Evolutionary conservation across 352 stramenopile species (phyloP).

Genomic region (Phytophthora pluvialis): DNA sequence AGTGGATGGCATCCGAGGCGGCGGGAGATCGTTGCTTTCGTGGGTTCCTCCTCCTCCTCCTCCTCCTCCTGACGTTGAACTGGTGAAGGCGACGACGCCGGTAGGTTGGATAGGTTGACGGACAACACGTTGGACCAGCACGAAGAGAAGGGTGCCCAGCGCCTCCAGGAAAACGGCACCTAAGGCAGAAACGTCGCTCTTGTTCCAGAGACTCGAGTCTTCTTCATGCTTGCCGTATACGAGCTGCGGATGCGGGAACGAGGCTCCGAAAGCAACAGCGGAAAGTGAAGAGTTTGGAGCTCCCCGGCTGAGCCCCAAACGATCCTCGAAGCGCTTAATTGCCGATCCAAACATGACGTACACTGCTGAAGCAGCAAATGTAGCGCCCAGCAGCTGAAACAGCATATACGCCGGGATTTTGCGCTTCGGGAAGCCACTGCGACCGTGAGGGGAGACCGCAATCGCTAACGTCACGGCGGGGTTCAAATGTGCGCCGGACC

Average conservation of each 20-base stretch:
- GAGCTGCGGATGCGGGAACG: conserved; percentile 68
- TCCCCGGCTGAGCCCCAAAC: conserved; percentile 42
- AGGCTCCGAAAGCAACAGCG: conserved; percentile 70
- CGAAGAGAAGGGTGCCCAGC: conserved; percentile 63
- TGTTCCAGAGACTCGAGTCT: conserved; percentile 10
- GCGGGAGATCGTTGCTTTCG: conserved; percentile 13
- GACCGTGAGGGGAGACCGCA: conserved; percentile 40
- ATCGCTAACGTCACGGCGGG: conserved; percentile 67
- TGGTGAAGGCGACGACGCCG: conserved; percentile 26
- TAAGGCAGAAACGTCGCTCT: conserved; percentile 41
- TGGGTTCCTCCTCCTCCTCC: neutral
- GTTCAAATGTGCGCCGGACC: conserved; percentile 76
- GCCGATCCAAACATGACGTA: conserved; percentile 51
- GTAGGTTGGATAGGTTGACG: conserved; percentile 36
- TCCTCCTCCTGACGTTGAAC: conserved; percentile 1
- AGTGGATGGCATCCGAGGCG: conserved; percentile 16
- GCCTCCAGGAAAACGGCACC: conserved; percentile 63
- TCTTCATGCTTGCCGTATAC: conserved; percentile 17
- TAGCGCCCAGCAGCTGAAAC: conserved; percentile 64
- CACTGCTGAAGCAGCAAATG: conserved; percentile 49
- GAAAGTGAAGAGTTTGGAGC: conserved; percentile 52
- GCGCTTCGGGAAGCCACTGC: conserved; percentile 34
- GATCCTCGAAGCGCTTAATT: conserved; percentile 61
- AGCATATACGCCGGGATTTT: conserved; percentile 67
- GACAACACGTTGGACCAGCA: conserved; percentile 67